These are phyloP conservation scores for Zalaria sp. DNA, from an alignment of 2,329 filamentous ascomycete species.

Conservation along the genomic window DNA sequence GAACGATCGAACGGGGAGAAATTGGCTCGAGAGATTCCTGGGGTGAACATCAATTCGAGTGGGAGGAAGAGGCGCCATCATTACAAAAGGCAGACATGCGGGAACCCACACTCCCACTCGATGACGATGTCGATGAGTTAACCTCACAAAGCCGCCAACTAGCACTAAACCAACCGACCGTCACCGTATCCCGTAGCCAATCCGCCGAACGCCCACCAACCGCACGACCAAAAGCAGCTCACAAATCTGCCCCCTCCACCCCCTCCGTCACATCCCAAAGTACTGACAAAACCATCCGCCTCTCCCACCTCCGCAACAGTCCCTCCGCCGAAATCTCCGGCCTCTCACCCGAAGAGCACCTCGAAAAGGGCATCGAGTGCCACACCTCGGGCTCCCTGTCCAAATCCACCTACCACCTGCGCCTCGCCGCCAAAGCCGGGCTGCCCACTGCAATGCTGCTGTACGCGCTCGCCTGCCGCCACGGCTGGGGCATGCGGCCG, in stretches of 20 bases:
- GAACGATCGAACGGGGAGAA: conserved; percentile 57
- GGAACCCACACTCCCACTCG: too few species aligned
- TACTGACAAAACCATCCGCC: conserved; percentile 31
- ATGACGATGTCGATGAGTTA: too few species aligned
- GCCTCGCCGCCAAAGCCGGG: conserved; percentile 72
- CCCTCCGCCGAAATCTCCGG: conserved; percentile 33
- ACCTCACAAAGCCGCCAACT: neutral
- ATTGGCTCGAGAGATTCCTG: conserved; percentile 40
- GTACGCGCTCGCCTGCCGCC: conserved; percentile 85
- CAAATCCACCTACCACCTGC: conserved; percentile 91
- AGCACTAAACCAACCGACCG: conserved; percentile 2
- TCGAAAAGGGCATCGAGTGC: conserved; percentile 76
- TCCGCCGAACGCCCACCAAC: conserved; percentile 15
- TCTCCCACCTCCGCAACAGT: conserved; percentile 22
- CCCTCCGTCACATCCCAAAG: conserved; percentile 18
- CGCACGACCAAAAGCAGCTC: conserved; percentile 1
- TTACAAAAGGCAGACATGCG: neutral
- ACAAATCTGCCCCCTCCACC: conserved; percentile 11
- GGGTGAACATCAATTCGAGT: conserved; percentile 39
- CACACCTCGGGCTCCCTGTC: conserved; percentile 79
- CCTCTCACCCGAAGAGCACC: conserved; percentile 73
- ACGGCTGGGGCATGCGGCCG: conserved; percentile 94
- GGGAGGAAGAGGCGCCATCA: conserved; percentile 31
- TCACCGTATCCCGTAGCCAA: conserved; percentile 11
- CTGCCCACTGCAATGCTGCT: conserved; percentile 90